Percentiles rank a stretch among this genome's conserved stretches.
phyloP scores from a whole-genome alignment of 257 asterid species.

The Solanum chmielewskii region DNA sequence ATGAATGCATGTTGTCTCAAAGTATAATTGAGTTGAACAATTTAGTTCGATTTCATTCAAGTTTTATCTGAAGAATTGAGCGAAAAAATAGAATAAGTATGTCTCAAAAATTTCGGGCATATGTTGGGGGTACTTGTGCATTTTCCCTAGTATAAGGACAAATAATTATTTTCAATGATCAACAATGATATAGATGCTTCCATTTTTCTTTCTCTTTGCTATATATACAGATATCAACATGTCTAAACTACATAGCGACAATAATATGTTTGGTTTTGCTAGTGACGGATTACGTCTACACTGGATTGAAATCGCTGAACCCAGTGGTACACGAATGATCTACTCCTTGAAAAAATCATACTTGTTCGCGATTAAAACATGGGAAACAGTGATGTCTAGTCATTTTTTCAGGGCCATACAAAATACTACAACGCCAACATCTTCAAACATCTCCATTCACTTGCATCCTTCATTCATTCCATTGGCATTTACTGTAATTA shows the following conservation, averaged over 20 bases:
- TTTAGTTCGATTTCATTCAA: too few relatives aligned
- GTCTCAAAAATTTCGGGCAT: too few relatives aligned
- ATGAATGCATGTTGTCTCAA: background rate
- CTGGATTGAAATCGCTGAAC: constrained; percentile 1
- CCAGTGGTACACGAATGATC: background rate
- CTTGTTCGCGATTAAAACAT: constrained; percentile 13
- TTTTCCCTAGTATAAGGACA: too few relatives aligned
- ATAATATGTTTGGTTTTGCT: constrained; percentile 5
- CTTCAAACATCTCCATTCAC: constrained; percentile 19
- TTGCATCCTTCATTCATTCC: background rate
- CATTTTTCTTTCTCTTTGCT: background rate
- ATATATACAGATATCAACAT: background rate
- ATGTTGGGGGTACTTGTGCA: too few relatives aligned
- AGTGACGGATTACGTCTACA: background rate
- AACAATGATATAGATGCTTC: too few relatives aligned
- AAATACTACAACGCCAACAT: constrained; percentile 11
- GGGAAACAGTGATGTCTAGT: constrained; percentile 12
- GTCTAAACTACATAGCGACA: background rate
- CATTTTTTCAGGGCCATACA: background rate
- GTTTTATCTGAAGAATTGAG: too few relatives aligned
- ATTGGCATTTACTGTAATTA: constrained; percentile 5
- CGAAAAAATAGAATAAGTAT: too few relatives aligned
- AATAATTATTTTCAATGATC: too few relatives aligned
- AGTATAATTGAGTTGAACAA: too few relatives aligned
- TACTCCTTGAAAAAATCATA: constrained; percentile 10